phyloP scores from a whole-genome alignment of 345 rosid species.

The Brassica juncea region DNA sequence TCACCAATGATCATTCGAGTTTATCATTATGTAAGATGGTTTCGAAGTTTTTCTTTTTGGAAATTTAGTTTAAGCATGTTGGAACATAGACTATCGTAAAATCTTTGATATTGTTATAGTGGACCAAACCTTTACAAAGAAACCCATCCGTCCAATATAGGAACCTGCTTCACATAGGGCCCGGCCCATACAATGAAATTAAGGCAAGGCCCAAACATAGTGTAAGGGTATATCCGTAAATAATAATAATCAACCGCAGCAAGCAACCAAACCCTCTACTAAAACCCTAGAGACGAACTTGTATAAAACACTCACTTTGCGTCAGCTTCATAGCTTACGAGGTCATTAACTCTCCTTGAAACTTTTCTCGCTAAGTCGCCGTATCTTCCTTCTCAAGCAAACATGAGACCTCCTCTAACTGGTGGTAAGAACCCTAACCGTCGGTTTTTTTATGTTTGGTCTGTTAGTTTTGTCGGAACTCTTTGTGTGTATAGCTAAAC shows the following conservation, averaged over 20 bases:
- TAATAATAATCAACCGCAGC: neutral
- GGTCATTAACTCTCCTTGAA: neutral
- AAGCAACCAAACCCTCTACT: slow-evolving; percentile 17
- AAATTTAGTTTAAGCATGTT: neutral
- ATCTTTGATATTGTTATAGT: neutral
- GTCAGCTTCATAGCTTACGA: neutral
- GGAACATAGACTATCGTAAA: neutral
- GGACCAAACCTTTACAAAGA: neutral
- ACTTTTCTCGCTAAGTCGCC: neutral
- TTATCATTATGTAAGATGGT: neutral
- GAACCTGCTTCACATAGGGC: neutral
- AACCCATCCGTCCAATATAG: neutral
- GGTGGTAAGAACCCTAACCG: slow-evolving; percentile 40
- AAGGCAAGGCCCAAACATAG: neutral
- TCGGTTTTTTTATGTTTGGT: neutral
- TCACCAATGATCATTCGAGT: neutral
- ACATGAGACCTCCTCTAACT: slow-evolving; percentile 44
- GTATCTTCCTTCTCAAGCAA: neutral
- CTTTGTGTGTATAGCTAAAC: neutral
- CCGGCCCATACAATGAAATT: neutral
- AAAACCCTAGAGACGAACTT: slow-evolving; percentile 36
- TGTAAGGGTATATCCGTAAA: neutral
- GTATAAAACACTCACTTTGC: slow-evolving; percentile 19
- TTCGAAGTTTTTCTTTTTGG: neutral
- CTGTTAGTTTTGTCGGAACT: neutral